These are phyloP conservation scores for Sarocladium kiliense DNA, from an alignment of 2,329 filamentous ascomycete genomes.

Conservation along the genomic window DNA sequence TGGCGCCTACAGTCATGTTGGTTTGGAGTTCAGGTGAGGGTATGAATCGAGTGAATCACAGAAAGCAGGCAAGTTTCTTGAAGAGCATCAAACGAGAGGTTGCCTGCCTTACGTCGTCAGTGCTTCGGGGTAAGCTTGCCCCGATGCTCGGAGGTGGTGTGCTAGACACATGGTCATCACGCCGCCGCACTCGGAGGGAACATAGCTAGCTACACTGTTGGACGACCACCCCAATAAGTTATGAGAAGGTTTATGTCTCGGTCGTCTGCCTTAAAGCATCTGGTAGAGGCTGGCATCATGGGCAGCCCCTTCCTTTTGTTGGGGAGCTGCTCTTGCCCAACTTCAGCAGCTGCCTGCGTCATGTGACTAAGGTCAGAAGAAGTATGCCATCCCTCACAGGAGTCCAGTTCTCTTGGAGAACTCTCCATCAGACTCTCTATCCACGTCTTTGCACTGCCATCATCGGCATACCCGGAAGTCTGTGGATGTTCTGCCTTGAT, in stretches of 20 bases:
- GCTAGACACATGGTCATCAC: neutral
- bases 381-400: no score
- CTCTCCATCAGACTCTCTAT: no score
- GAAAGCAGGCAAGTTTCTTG: no score
- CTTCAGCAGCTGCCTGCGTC: neutral
- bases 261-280: no score
- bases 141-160: slow-evolving; percentile 2
- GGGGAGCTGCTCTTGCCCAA: neutral
- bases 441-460: neutral
- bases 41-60: neutral
- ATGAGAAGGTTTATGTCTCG: no score
- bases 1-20: slow-evolving; percentile 34
- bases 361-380: no score
- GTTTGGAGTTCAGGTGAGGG: neutral
- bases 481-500: neutral
- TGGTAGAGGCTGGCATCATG: no score
- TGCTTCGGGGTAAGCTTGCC: neutral
- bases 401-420: no score
- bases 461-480: neutral
- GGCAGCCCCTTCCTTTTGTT: neutral
- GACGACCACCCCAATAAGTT: no score
- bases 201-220: no score
- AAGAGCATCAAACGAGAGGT: neutral
- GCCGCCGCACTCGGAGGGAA: neutral
- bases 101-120: neutral